A percentile compares a stretch with the other conserved stretches of the same genome.
Evolutionary conservation across 2,329 filamentous ascomycete species (phyloP).

Genomic region (Phoma sp.): DNA sequence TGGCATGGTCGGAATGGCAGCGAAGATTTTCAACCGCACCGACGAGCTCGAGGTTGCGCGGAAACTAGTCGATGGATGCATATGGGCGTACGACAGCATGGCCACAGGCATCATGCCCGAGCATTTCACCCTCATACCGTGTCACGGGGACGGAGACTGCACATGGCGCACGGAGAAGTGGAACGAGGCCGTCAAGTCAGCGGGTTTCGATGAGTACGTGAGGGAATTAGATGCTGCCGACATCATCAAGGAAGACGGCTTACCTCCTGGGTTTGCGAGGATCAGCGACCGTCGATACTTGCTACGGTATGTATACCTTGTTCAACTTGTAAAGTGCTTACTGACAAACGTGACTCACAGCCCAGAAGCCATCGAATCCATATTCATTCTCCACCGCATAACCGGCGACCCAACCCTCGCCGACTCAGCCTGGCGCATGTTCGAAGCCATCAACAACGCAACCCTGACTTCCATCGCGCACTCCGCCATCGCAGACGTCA

Average conservation of each 20-base stretch:
- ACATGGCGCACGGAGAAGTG: conserved; percentile 54
- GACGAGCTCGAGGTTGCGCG: conserved; percentile 59
- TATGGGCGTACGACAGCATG: conserved; percentile 62
- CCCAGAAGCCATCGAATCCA: conserved; percentile 85
- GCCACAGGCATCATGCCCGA: conserved; percentile 64
- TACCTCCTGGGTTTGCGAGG: conserved; percentile 51
- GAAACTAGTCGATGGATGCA: conserved; percentile 62
- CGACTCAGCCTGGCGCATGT: conserved; percentile 89
- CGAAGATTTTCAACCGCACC: conserved; percentile 59
- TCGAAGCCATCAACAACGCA: conserved; percentile 70
- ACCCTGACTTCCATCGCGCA: conserved; percentile 73
- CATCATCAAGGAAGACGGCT: conserved; percentile 49
- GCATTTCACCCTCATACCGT: conserved; percentile 53
- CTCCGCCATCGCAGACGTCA: conserved; percentile 74
- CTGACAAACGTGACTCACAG: conserved; percentile 54
- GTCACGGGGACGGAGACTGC: conserved; percentile 51
- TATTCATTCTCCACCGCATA: conserved; percentile 91
- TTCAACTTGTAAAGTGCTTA: too few species aligned
- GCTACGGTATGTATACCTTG: conserved; percentile 42
- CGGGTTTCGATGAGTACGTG: conserved; percentile 20
- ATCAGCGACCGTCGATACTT: conserved; percentile 51
- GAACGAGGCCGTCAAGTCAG: conserved; percentile 49
- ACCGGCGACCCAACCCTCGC: conserved; percentile 78
- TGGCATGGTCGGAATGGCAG: conserved; percentile 63
- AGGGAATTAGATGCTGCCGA: conserved; percentile 29